Base-by-base conservation (phyloP, 805 yeast genomes). In the Candida succiphila region DNA sequence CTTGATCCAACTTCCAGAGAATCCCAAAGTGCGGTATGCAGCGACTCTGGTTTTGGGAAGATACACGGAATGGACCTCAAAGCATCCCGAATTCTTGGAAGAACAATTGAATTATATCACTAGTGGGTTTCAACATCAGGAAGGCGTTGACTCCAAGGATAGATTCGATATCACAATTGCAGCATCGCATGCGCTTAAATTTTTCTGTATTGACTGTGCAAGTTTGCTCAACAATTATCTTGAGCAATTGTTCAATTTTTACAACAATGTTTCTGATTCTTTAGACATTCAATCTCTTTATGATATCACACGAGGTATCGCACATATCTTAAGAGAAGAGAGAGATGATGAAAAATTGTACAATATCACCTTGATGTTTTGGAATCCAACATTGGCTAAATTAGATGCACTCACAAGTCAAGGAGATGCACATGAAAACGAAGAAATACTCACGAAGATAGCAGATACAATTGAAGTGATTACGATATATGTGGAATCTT, bases 21-120 rank as follows among this genome's bases (percentile, higher is more conserved):
- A 85, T 49, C 77, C 81, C 16, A 84, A 85, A 51, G 75, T 92
- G 33, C 69, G 95, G 53, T 92, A 89, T 51, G 94, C 97, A 6
- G 87, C 95, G 2, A 86, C 95, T 1, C 66, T 92, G 49, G 95
- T 92, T 1, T 61, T 92, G 27, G 97, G 98, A n/a, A 69, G 98
- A 46, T 92, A 92, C 55, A 84, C 97, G 2, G 86, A 82, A 58
- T 92, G 98, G 96, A 85, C 97, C 0, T 64, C 87, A 4, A 69
- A 75, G 43, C 94, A 92, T 56, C 87, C 94, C 4, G 79, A 82
- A 40, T 80, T 67, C 45, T 63, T 94, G 38, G 92, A 84, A 54
- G 69, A 76, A 31, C 95, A 88, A 54, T 66, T 92, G 37, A 77
- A 80, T 41, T 92, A 87, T 53, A 85, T 94, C 41, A 80, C 80